Conservation (phyloP, 495 filamentous ascomycete species). For the Neurospora tetraspora region DNA sequence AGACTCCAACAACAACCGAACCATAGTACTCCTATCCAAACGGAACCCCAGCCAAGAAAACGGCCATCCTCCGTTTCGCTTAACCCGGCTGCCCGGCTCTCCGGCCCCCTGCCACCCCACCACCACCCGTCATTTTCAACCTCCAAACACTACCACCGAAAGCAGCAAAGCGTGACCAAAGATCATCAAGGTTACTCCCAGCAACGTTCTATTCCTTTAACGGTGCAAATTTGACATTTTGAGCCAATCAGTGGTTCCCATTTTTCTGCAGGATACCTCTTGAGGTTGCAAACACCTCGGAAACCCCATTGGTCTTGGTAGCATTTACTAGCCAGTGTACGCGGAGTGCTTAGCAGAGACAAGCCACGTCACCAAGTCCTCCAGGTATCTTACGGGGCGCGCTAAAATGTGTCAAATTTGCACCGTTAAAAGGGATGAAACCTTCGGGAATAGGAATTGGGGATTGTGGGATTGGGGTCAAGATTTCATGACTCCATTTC, state of each 20-base stretch:
- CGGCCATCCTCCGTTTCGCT: not conserved
- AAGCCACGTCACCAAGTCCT: not conserved
- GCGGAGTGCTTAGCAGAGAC: not conserved
- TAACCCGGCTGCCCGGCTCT: not conserved
- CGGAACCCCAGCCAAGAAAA: not conserved
- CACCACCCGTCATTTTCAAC: not conserved
- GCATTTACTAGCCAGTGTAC: not conserved
- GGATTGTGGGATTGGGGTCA: not conserved
- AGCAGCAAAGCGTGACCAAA: not conserved
- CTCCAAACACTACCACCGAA: not conserved
- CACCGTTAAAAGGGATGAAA: not conserved
- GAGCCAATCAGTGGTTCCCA: not conserved
- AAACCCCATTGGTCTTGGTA: not conserved
- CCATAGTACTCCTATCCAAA: not conserved
- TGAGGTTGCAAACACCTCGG: too few relatives aligned
- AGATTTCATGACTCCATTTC: not conserved
- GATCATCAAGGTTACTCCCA: not conserved
- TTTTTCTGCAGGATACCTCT: too few relatives aligned
- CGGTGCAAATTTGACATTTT: not conserved
- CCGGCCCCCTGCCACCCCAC: not conserved
- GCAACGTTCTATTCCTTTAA: not conserved
- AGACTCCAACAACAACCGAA: not conserved
- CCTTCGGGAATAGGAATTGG: not conserved
- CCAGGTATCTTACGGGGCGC: not conserved
- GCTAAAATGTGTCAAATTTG: not conserved